Evolutionary conservation across 108 stramenopile species (phyloP).

Genomic region (Discostella stelligeroides): DNA sequence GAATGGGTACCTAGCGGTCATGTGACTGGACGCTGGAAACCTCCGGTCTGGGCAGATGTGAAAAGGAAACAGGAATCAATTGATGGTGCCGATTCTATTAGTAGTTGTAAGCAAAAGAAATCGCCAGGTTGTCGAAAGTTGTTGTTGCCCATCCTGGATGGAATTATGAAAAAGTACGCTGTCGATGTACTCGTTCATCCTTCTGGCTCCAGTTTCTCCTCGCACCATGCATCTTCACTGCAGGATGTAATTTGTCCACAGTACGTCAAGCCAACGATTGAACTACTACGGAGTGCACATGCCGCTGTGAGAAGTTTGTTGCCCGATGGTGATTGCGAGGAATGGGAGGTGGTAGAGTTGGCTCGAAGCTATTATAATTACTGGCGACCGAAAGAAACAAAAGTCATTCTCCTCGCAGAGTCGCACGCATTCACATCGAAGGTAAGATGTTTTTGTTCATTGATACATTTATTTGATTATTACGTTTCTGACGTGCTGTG

Average conservation of each 20-base stretch:
- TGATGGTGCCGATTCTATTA: neutral
- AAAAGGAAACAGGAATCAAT: neutral
- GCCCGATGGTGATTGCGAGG: constrained; percentile 46
- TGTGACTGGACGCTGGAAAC: constrained; percentile 36
- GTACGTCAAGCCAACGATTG: constrained; percentile 27
- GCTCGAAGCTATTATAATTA: constrained; percentile 45
- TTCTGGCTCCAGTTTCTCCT: neutral
- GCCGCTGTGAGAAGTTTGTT: constrained; percentile 27
- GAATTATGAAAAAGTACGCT: constrained; percentile 2
- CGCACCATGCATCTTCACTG: constrained; percentile 11
- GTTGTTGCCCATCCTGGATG: constrained; percentile 13
- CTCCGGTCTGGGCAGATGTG: constrained; percentile 28
- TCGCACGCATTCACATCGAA: constrained; percentile 42
- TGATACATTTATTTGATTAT: neutral
- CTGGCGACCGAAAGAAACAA: constrained; percentile 42
- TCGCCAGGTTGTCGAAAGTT: constrained; percentile 14
- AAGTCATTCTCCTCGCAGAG: constrained; percentile 51
- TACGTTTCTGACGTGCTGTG: neutral
- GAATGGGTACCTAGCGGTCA: constrained; percentile 36
- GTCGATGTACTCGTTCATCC: neutral
- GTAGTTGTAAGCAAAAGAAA: constrained; percentile 4
- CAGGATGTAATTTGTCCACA: constrained; percentile 33
- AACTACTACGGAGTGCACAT: constrained; percentile 34
- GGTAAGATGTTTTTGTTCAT: neutral
- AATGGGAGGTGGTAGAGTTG: constrained; percentile 34